Evolutionary conservation across 2,329 filamentous ascomycete genomes (phyloP).

Genomic region (Sphaceloma murrayae): DNA sequence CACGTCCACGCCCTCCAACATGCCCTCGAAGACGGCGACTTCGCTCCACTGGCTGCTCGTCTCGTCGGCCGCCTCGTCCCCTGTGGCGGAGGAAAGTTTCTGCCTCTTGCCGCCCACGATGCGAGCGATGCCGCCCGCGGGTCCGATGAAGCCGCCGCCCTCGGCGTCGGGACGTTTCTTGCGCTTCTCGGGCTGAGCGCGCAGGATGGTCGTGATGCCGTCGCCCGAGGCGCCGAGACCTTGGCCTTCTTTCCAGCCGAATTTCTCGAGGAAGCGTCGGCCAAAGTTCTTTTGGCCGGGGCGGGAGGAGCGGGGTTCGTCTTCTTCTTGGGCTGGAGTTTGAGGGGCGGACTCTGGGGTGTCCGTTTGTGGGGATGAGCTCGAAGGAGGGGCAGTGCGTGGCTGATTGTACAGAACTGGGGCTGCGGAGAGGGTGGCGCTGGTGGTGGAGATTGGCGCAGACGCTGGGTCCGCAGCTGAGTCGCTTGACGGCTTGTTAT

Average conservation of each 20-base stretch:
- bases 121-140: conserved; percentile 54
- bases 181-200: conserved; percentile 75
- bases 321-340: conserved; percentile 23
- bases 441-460: conserved; percentile 43
- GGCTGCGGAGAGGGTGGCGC: conserved; percentile 62
- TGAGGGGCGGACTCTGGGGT: conserved; percentile 30
- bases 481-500: no score
- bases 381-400: conserved; percentile 25
- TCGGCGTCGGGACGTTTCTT: conserved; percentile 70
- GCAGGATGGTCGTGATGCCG: conserved; percentile 77
- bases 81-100: conserved; percentile 22
- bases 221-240: conserved; percentile 74
- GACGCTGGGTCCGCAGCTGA: conserved; percentile 26
- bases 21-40: conserved; percentile 72
- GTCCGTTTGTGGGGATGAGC: conserved; percentile 43
- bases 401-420: conserved; percentile 63
- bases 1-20: conserved; percentile 79
- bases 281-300: conserved; percentile 81
- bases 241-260: conserved; percentile 82
- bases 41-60: conserved; percentile 43
- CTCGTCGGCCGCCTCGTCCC: conserved; percentile 25
- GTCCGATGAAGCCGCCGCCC: conserved; percentile 66
- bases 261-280: conserved; percentile 80
- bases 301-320: conserved; percentile 48
- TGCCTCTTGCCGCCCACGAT: conserved; percentile 69